phyloP scores from a whole-genome alignment of 129 eudicot genomes.

The Helianthus tuberosus region DNA sequence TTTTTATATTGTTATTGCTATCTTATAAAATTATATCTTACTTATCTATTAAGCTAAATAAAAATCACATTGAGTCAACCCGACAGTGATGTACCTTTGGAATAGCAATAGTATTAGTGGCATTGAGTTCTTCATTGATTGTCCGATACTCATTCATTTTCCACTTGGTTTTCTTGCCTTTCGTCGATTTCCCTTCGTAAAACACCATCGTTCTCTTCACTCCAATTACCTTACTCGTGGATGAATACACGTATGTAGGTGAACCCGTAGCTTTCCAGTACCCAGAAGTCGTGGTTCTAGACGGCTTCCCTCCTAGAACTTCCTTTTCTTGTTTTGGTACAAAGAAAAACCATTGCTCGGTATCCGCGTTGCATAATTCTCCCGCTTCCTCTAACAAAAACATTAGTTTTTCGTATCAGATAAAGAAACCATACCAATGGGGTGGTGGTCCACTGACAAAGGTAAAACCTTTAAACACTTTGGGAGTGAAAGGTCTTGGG shows the following conservation, averaged over 20 bases:
- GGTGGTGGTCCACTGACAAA: no score
- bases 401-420: background rate
- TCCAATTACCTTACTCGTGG: conserved; percentile 49
- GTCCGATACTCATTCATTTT: conserved; percentile 73
- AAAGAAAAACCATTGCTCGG: conserved; percentile 81
- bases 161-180: conserved; percentile 66
- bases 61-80: background rate
- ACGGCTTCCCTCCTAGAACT: conserved; percentile 68
- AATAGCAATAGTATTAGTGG: conserved; percentile 27
- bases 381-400: conserved; percentile 42
- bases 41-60: background rate
- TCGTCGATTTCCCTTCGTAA: conserved; percentile 71
- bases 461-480: no score
- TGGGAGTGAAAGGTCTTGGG: no score
- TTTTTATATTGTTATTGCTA: background rate
- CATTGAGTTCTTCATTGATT: conserved; percentile 30
- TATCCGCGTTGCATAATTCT: conserved; percentile 51
- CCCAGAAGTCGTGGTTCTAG: conserved; percentile 57
- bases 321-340: conserved; percentile 68
- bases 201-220: conserved; percentile 73
- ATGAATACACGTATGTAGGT: conserved; percentile 60
- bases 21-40: background rate
- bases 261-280: conserved; percentile 89
- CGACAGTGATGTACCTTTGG: conserved; percentile 39
- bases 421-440: background rate